Percentiles rank a stretch among this genome's conserved stretches.
These are phyloP conservation scores for Monosporascus sp. DNA, from an alignment of 2,329 filamentous ascomycete species.

Conservation along the genomic window DNA sequence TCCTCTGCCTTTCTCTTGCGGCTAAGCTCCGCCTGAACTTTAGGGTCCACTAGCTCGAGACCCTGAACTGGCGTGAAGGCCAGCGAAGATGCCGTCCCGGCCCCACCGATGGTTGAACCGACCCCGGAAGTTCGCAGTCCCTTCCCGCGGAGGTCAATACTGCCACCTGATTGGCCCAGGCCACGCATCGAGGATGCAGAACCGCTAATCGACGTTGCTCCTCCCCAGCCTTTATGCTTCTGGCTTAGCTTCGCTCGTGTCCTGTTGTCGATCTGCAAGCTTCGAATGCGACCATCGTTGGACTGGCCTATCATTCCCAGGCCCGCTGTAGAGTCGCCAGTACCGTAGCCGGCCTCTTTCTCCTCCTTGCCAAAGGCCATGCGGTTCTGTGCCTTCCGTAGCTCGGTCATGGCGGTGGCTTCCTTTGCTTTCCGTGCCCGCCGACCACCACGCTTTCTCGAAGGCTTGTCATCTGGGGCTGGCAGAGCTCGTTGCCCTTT, in stretches of 20 bases:
- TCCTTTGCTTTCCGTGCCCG: constrained; percentile 93
- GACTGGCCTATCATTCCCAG: constrained; percentile 92
- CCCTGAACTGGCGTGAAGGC: constrained; percentile 94
- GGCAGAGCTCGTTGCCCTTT: constrained; percentile 82
- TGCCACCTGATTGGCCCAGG: constrained; percentile 61
- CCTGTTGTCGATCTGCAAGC: constrained; percentile 83
- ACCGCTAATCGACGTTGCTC: constrained; percentile 57
- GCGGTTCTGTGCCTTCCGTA: constrained; percentile 92
- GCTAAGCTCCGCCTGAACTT: constrained; percentile 78
- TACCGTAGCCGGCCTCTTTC: constrained; percentile 84
- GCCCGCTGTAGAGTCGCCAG: constrained; percentile 77
- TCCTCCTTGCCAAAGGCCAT: constrained; percentile 96
- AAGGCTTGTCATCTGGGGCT: constrained; percentile 90
- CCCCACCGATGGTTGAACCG: constrained; percentile 60
- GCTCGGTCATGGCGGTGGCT: constrained; percentile 91
- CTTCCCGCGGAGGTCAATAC: constrained; percentile 67
- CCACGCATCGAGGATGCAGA: constrained; percentile 77
- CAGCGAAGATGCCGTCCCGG: constrained; percentile 77
- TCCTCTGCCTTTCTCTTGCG: constrained; percentile 91
- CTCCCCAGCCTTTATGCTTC: constrained; percentile 95
- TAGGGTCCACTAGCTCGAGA: constrained; percentile 90
- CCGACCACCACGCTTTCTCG: constrained; percentile 84
- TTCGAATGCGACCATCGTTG: constrained; percentile 84
- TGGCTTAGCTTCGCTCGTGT: constrained; percentile 90
- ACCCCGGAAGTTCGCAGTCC: constrained; percentile 80